These are phyloP conservation scores for Scheffersomyces stipitis DNA, from an alignment of 805 yeast genomes.

Conservation along the genomic window DNA sequence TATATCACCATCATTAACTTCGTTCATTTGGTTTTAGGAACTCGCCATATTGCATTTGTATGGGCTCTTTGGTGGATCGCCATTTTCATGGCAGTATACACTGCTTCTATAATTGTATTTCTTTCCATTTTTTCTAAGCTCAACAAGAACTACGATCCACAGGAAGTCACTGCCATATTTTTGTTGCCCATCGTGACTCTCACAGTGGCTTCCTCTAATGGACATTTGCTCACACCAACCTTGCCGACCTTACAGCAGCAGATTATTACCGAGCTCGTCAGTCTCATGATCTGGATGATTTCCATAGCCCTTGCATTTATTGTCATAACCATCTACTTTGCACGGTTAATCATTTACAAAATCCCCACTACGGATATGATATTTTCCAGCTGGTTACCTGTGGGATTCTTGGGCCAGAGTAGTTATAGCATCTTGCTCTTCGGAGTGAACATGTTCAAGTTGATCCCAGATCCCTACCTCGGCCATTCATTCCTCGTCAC, in stretches of 20 bases:
- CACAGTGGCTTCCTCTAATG: conserved; percentile 74
- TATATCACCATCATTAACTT: conserved; percentile 62
- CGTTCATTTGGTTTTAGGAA: conserved; percentile 45
- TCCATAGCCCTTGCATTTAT: conserved; percentile 63
- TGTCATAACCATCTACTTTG: conserved; percentile 51
- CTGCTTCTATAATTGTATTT: conserved; percentile 59
- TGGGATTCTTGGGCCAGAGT: conserved; percentile 88
- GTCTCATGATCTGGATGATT: conserved; percentile 65
- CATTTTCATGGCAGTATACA: conserved; percentile 50
- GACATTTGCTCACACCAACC: conserved; percentile 50
- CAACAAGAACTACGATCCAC: conserved; percentile 14
- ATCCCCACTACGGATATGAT: conserved; percentile 55
- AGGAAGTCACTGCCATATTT: conserved; percentile 53
- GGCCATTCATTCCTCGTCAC: background rate
- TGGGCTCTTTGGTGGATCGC: conserved; percentile 79
- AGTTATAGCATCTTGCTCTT: conserved; percentile 62
- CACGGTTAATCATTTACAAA: conserved; percentile 58
- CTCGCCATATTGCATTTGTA: conserved; percentile 10
- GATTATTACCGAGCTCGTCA: conserved; percentile 53
- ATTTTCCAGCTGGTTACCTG: conserved; percentile 71
- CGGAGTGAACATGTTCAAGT: conserved; percentile 41
- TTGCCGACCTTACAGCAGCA: conserved; percentile 46
- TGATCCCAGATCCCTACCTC: conserved; percentile 12
- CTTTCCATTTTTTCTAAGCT: conserved; percentile 44
- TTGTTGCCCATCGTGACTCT: conserved; percentile 78